Percentiles rank a stretch among this genome's conserved stretches.
These are phyloP conservation scores for Nicotiana tabacum DNA, from an alignment of 257 asterid species.

Conservation along the genomic window DNA sequence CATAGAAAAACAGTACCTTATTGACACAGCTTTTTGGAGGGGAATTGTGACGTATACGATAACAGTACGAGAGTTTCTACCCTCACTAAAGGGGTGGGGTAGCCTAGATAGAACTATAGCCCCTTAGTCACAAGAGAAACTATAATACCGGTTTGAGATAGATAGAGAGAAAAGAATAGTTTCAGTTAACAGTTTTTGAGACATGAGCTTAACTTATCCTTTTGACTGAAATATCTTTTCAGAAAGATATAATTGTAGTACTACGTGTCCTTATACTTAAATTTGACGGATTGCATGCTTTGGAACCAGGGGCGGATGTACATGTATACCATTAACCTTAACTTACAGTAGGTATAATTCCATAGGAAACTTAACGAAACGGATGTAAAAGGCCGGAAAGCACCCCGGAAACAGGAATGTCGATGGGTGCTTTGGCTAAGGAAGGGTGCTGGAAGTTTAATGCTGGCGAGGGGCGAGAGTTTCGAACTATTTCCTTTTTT, in stretches of 20 bases:
- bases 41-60: not conserved
- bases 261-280: not conserved
- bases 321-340: no score
- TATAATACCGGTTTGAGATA: not conserved
- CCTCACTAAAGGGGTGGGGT: not conserved
- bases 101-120: not conserved
- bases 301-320: not conserved
- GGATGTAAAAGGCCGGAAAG: no score
- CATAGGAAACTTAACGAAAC: no score
- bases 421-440: no score
- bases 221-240: not conserved
- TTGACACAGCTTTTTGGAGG: not conserved
- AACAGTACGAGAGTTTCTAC: not conserved
- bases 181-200: not conserved
- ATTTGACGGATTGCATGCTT: not conserved
- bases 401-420: no score
- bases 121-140: not conserved
- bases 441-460: no score
- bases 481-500: no score
- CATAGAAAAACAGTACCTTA: not conserved
- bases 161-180: not conserved
- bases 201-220: not conserved
- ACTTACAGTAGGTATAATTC: no score
- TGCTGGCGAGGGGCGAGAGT: no score
- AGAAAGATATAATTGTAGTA: not conserved